Percentiles rank a stretch among this genome's conserved stretches.
Conservation (phyloP, 2,329 filamentous ascomycete genomes). For the Botrytis fragariae region DNA sequence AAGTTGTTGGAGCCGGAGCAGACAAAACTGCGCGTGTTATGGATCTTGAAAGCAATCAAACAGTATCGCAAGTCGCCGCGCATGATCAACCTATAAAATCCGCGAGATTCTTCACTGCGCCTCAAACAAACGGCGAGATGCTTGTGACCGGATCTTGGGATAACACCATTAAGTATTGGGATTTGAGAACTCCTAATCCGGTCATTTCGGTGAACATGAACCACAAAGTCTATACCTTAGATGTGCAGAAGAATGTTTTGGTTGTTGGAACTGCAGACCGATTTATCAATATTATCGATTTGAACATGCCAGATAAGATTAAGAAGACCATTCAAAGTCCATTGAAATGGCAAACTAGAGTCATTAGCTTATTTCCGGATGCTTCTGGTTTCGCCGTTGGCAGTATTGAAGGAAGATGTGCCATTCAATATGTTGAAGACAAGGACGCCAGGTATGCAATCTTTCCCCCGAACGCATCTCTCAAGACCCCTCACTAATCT, state of each 20-base stretch:
- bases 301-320: conserved; percentile 82
- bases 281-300: conserved; percentile 92
- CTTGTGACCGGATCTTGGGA: conserved; percentile 92
- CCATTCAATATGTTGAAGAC: conserved; percentile 97
- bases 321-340: conserved; percentile 97
- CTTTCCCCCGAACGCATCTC: background rate
- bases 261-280: conserved; percentile 92
- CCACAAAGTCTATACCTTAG: conserved; percentile 87
- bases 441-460: conserved; percentile 69
- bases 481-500: conserved; percentile 9
- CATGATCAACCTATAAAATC: conserved; percentile 81
- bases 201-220: conserved; percentile 65
- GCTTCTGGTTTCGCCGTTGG: conserved; percentile 90
- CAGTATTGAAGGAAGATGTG: conserved; percentile 94
- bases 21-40: conserved; percentile 89
- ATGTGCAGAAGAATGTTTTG: conserved; percentile 81
- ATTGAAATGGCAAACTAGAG: conserved; percentile 95
- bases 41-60: conserved; percentile 69
- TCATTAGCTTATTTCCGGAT: conserved; percentile 92
- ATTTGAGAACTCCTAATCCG: conserved; percentile 65
- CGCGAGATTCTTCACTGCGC: conserved; percentile 73
- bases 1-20: conserved; percentile 81
- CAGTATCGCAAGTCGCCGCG: conserved; percentile 67
- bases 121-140: conserved; percentile 64
- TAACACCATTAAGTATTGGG: conserved; percentile 89